Conservation (phyloP, 306 rosid genomes). For the Rubus parviflorus region DNA sequence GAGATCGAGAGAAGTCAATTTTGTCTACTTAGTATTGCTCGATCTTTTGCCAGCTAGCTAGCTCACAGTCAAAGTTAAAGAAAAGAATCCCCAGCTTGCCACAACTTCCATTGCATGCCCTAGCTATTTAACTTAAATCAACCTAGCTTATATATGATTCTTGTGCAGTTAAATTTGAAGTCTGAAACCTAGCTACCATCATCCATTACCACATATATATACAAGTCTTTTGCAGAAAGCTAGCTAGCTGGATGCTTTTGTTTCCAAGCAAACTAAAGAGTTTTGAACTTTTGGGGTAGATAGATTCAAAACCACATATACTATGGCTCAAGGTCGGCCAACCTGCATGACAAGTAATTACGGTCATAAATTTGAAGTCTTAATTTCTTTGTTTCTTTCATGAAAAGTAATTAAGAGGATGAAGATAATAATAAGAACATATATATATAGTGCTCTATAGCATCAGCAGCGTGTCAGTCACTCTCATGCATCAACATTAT, state of each 20-base stretch:
- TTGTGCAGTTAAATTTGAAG: not conserved
- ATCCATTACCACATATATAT: not conserved
- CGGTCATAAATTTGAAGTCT: not conserved
- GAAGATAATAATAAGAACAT: too few relatives aligned
- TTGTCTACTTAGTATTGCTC: not conserved
- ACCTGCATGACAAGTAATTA: not conserved
- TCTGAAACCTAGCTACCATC: not conserved
- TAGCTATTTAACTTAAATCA: not conserved
- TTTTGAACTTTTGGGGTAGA: not conserved
- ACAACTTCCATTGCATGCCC: not conserved
- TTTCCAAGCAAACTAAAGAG: conserved; percentile 3
- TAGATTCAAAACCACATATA: not conserved
- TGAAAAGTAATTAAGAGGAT: too few relatives aligned
- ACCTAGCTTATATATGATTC: not conserved
- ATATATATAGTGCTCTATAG: too few relatives aligned
- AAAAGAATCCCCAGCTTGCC: not conserved
- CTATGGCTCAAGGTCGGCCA: not conserved
- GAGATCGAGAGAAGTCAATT: not conserved
- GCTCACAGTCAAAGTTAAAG: not conserved
- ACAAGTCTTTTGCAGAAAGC: not conserved
- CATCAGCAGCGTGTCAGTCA: too few relatives aligned
- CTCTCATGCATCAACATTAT: too few relatives aligned
- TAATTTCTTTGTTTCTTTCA: not conserved
- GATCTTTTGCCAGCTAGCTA: not conserved
- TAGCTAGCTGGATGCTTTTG: not conserved